phyloP scores from a whole-genome alignment of 2,329 filamentous ascomycete species.

The Dactylonectria estremocensis region DNA sequence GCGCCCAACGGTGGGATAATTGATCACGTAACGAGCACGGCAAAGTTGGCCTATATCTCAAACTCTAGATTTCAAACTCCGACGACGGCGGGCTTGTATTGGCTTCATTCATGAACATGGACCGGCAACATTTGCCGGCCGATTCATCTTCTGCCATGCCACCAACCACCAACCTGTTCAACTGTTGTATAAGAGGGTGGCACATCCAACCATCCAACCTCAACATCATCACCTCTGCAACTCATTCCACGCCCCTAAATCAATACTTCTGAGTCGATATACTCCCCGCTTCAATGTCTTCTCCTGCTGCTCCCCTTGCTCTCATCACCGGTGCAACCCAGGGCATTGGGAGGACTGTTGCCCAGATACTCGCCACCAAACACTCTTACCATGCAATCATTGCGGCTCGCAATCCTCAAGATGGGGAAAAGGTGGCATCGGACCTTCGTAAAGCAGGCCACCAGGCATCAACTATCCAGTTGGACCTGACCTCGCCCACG shows the following conservation, averaged over 20 bases:
- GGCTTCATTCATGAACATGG: not conserved
- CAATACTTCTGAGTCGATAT: too few relatives aligned
- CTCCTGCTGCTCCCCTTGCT: constrained; percentile 12
- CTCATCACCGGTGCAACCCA: constrained; percentile 38
- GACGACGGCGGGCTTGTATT: not conserved
- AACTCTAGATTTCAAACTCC: not conserved
- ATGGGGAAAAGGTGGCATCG: constrained; percentile 41
- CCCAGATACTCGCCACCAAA: constrained; percentile 36
- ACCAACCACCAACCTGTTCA: not conserved
- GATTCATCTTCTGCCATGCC: not conserved
- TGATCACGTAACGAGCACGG: not conserved
- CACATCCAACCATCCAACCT: not conserved
- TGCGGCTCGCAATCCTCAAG: constrained; percentile 45
- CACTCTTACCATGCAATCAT: constrained; percentile 49
- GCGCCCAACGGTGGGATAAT: not conserved
- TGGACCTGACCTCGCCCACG: constrained; percentile 44
- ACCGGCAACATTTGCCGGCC: not conserved
- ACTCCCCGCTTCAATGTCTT: not conserved
- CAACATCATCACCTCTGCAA: not conserved
- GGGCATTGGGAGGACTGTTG: constrained; percentile 33
- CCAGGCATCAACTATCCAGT: constrained; percentile 41
- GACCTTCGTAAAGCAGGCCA: constrained; percentile 39
- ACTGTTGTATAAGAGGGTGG: not conserved
- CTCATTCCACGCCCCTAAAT: not conserved
- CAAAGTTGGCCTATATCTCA: not conserved